These are phyloP conservation scores for Parietichytrium sp. DNA, from an alignment of 108 stramenopile genomes.

Conservation along the genomic window DNA sequence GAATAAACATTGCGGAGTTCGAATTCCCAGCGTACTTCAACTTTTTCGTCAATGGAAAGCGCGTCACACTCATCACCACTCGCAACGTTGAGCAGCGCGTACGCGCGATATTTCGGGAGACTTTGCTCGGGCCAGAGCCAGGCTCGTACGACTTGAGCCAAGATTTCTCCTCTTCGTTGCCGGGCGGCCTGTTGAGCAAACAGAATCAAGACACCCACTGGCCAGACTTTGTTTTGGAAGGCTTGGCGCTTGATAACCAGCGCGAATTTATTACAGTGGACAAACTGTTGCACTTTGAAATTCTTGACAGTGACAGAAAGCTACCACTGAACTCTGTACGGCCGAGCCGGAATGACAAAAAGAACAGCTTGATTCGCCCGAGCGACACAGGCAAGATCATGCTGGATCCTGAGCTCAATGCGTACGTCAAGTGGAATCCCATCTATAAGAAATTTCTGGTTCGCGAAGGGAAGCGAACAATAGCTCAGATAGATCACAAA, in stretches of 20 bases:
- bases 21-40: slow-evolving; percentile 61
- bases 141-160: background rate
- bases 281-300: background rate
- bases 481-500: background rate
- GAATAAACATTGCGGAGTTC: slow-evolving; percentile 58
- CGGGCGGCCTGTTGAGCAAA: background rate
- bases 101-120: slow-evolving; percentile 52
- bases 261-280: slow-evolving; percentile 21
- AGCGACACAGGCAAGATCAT: background rate
- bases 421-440: slow-evolving; percentile 7
- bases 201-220: background rate
- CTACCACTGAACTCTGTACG: too few species aligned
- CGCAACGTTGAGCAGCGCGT: slow-evolving; percentile 44
- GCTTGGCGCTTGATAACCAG: slow-evolving; percentile 4
- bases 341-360: background rate
- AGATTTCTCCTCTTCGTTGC: background rate
- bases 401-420: background rate
- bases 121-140: slow-evolving; percentile 47
- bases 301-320: too few species aligned
- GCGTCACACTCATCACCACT: slow-evolving; percentile 73
- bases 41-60: slow-evolving; percentile 69
- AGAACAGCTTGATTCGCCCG: background rate
- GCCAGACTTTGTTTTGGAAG: background rate
- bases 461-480: slow-evolving; percentile 34
- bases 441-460: background rate